phyloP scores from a whole-genome alignment of 2,329 filamentous ascomycete genomes.

The Phaeosphaeria sp. region DNA sequence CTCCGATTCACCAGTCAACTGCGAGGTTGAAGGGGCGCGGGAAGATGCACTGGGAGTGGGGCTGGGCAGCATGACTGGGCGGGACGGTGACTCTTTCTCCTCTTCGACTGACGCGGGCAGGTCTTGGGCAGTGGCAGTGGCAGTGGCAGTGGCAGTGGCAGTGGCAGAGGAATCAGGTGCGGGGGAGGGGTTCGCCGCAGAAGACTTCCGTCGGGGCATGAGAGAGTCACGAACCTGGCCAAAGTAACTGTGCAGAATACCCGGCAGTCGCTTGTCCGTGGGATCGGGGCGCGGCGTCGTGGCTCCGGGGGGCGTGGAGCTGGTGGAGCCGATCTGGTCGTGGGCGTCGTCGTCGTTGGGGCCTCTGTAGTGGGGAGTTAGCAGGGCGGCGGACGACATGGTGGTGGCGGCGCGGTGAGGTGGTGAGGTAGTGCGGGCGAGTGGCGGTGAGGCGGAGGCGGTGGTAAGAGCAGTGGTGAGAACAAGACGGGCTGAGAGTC shows the following conservation, averaged over 20 bases:
- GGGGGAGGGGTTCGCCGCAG: slow-evolving; percentile 47
- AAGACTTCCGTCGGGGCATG: slow-evolving; percentile 52
- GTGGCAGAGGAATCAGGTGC: slow-evolving; percentile 36
- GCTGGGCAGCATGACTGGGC: slow-evolving; percentile 61
- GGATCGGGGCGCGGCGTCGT: slow-evolving; percentile 93
- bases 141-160: too few relatives aligned
- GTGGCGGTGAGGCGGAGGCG: slow-evolving; percentile 7
- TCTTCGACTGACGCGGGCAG: slow-evolving; percentile 19
- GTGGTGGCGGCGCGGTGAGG: slow-evolving; percentile 20
- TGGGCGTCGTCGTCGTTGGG: slow-evolving; percentile 71
- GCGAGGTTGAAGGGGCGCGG: slow-evolving; percentile 60
- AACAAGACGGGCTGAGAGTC: slow-evolving; percentile 10
- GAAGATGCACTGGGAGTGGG: slow-evolving; percentile 56
- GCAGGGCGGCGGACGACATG: slow-evolving; percentile 42
- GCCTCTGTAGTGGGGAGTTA: slow-evolving; percentile 45
- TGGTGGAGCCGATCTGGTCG: slow-evolving; percentile 79
- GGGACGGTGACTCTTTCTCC: slow-evolving; percentile 31
- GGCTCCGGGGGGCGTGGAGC: slow-evolving; percentile 87
- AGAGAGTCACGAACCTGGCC: slow-evolving; percentile 92
- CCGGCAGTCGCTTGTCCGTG: slow-evolving; percentile 91
- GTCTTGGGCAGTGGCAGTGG: slow-evolving; percentile 10
- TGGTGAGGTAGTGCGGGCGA: slow-evolving; percentile 13
- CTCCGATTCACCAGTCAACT: slow-evolving; percentile 72
- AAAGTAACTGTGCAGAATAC: slow-evolving; percentile 95
- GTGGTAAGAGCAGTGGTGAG: slow-evolving; percentile 4